These are phyloP conservation scores for Chenopodium formosanum DNA, from an alignment of 148 eudicot species.

Conservation along the genomic window DNA sequence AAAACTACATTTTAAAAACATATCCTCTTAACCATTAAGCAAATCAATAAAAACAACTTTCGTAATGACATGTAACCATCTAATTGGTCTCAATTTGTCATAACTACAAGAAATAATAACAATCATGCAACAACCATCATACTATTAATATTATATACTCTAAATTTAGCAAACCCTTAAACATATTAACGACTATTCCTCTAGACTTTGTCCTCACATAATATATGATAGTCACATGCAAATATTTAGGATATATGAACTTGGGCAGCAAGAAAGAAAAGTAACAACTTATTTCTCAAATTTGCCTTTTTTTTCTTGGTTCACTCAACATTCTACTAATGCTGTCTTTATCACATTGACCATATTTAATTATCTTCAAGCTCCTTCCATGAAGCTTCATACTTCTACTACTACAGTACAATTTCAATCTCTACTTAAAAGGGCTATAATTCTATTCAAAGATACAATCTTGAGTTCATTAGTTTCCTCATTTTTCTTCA, in stretches of 20 bases:
- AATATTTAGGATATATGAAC: neutral
- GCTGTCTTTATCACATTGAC: conserved; percentile 13
- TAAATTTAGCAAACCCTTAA: neutral
- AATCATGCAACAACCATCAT: neutral
- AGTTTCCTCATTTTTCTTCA: neutral
- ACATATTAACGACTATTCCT: neutral
- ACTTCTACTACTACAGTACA: neutral
- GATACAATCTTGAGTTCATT: neutral
- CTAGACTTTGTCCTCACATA: conserved; percentile 11
- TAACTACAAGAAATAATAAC: neutral
- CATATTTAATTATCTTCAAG: neutral
- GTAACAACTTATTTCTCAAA: too few relatives aligned
- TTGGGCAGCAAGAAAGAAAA: conserved; percentile 23
- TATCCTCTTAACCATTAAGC: too few relatives aligned
- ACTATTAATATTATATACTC: neutral
- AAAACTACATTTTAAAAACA: too few relatives aligned
- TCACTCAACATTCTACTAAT: conserved; percentile 2
- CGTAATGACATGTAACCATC: neutral
- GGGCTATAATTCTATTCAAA: neutral
- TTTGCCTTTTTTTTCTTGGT: neutral
- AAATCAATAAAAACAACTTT: neutral
- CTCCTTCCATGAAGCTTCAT: conserved; percentile 32
- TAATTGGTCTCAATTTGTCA: conserved; percentile 20
- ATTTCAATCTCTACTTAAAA: conserved; percentile 18
- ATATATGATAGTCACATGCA: neutral